Evolutionary conservation across 306 rosid species (phyloP), one percentile per base, ranked within the genome.

Genomic region (Fagus sylvatica): DNA sequence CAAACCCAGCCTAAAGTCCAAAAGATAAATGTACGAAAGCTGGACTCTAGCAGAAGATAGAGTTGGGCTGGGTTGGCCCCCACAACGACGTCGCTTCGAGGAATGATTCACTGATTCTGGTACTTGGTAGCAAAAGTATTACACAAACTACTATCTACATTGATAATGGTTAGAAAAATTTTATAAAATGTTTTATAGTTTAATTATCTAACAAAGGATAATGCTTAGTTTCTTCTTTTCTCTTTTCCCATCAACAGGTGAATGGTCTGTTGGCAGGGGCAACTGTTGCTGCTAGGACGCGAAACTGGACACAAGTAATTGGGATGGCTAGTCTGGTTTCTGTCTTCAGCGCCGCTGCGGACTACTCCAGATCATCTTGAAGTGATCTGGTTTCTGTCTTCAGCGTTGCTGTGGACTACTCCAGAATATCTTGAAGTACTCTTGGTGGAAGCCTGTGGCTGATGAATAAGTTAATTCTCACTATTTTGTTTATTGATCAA

Each of bases 261-360:
- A 93, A 93, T 82, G 90, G 94, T 83, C 42, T 91, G 85, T 54
- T 95, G 80, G 88, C 91, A 5, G 97, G 99, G 82, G 96, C 85
- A 4, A 86, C 87, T n/a, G 69, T 90, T 77, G 93, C 94, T 49
- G 85, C 93, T 41, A 53, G 90, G 85, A 82, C 98, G 7, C 82
- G 96, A 76, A 91, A 78, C 80, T 80, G 86, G 91, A 69, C 78
- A 3, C 91, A 88, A 73, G 87, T 89, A 43, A 39, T 91, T 72
- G 88, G 90, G 69, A 88, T 87, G 82, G 86, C 91, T 17, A 82
- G 89, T 84, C 71, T 95, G 51, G 83, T 90, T 69, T 88, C 99
- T 68, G 88, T 84, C 76, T 78, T 86, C 43, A 73, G 90, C 56
- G 91, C 92, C 56, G 93, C 89, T 10, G 85, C 88, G 32, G 98